Evolutionary conservation across 73 alveolate genomes (phyloP), one percentile per base, ranked within the genome.

Genomic region (Vitrella brassicaformis): DNA sequence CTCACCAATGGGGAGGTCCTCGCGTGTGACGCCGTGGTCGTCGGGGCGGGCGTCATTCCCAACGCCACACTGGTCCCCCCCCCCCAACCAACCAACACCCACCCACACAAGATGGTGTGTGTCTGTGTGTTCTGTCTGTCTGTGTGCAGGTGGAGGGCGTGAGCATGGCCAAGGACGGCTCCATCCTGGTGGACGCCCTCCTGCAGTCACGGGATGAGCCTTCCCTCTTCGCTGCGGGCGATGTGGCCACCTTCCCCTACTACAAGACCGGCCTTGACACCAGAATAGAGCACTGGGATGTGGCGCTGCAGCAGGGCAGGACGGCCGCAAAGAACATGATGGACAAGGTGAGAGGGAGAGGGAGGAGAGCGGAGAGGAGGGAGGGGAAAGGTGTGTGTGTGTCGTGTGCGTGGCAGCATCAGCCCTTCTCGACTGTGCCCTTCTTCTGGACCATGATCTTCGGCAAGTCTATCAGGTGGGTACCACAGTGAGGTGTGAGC

Each of bases 361-460:
- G n/a, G n/a, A n/a, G n/a, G n/a, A n/a, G n/a, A n/a, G n/a, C n/a
- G n/a, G n/a, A n/a, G n/a, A n/a, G n/a, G n/a, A n/a, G n/a, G n/a
- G n/a, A n/a, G n/a, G n/a, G n/a, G n/a, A n/a, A n/a, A n/a, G n/a
- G n/a, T n/a, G n/a, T n/a, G n/a, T n/a, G n/a, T n/a, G n/a, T n/a
- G n/a, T n/a, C n/a, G n/a, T n/a, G n/a, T n/a, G n/a, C n/a, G n/a
- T n/a, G 86, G 18, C 78, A 76, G 74, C 30, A 31, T 0, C 77
- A 72, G 25, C 88, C 93, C 0, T 86, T 25, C 68, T 75, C 74
- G 25, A 10, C 10, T 27, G 68, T 86, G n/a, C 93, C 93, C 31
- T 86, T 86, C 93, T 86, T 71, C 86, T 81, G 89, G 93, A 86
- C 93, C 22, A 70, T 87, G 25, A 68, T 70, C 72, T 86, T 68